These are phyloP conservation scores for Phanerodontia chrysosporium DNA, from an alignment of 768 basidiomycete genomes.

Conservation along the genomic window DNA sequence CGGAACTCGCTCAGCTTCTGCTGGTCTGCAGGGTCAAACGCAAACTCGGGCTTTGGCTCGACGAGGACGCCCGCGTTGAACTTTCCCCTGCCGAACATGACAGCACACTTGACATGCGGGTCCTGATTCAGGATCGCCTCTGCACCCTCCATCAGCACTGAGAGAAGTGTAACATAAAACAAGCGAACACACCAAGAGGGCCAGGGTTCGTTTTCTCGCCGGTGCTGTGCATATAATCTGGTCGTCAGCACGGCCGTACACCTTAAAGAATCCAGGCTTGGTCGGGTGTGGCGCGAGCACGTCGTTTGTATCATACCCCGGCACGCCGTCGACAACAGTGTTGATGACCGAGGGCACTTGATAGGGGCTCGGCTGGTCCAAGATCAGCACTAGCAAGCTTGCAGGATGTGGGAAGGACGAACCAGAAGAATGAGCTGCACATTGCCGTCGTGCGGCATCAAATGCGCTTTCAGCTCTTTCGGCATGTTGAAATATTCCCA, in stretches of 20 bases:
- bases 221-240: slow-evolving; percentile 36
- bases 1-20: slow-evolving; percentile 22
- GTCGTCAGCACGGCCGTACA: slow-evolving; percentile 41
- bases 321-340: slow-evolving; percentile 25
- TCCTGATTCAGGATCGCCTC: slow-evolving; percentile 35
- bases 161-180: not conserved
- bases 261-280: slow-evolving; percentile 30
- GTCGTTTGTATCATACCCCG: slow-evolving; percentile 37
- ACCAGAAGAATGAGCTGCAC: slow-evolving; percentile 4
- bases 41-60: slow-evolving; percentile 23
- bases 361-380: not conserved
- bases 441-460: slow-evolving; percentile 7
- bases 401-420: not conserved
- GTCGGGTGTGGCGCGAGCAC: slow-evolving; percentile 38
- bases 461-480: slow-evolving; percentile 4
- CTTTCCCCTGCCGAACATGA: slow-evolving; percentile 32
- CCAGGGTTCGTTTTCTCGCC: slow-evolving; percentile 32
- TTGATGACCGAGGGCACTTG: slow-evolving; percentile 27
- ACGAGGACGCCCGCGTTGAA: slow-evolving; percentile 30
- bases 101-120: slow-evolving; percentile 23
- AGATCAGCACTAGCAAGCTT: not conserved
- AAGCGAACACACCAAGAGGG: slow-evolving; percentile 22
- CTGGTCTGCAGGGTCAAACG: slow-evolving; percentile 23
- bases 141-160: slow-evolving; percentile 17
- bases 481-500: slow-evolving; percentile 12